Base-by-base conservation (phyloP, 192 early-diverging fungal species). In the Backusella mclennaniae region DNA sequence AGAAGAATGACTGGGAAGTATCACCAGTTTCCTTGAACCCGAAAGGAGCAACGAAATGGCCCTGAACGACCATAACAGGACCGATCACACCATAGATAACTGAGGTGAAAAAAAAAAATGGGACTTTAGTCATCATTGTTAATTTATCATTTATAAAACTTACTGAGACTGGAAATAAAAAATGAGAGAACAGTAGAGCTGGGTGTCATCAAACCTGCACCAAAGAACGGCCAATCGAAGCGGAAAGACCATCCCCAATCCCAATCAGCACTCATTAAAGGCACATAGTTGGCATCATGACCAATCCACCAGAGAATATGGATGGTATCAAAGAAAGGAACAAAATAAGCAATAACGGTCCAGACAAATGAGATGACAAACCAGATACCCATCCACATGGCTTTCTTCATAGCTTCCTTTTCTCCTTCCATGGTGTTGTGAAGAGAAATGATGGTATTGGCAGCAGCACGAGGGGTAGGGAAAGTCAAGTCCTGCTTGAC, bases 401-500 rank as follows among this genome's bases (percentile, higher is more conserved):
- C 88, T 79, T 86, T 85, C 21, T 85, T 80, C 41, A 79, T 80
- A 3, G 85, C 89, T 76, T 84, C 86, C 29, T 72, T 69, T 38
- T 85, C 89, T 66, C 85, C 87, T 8, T 79, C 80, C 8, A 79
- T 78, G 35, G 75, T 68, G 59, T 76, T 81, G 77, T 92, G 90
- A 26, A 92, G 71, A 39, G 83, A 85, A 49, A 83, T 81, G 75
- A 92, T 92, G 39, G 90, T 92, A 42, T 80, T 82, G 6, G 91
- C 91, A 33, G 91, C 82, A 52, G 89, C 91, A 71, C 86, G 87
- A 14, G 90, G 90, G 4, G 91, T 86, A 23, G 91, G 91, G 84
- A 93, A 93, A 69, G 86, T 86, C 53, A 93, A 79, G 42, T 93
- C 84, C 69, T 91, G 88, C 69, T 92, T 90, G 69, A 93, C 78